These are phyloP conservation scores for Nakazawaea populi DNA, from an alignment of 805 yeast species.

Conservation along the genomic window DNA sequence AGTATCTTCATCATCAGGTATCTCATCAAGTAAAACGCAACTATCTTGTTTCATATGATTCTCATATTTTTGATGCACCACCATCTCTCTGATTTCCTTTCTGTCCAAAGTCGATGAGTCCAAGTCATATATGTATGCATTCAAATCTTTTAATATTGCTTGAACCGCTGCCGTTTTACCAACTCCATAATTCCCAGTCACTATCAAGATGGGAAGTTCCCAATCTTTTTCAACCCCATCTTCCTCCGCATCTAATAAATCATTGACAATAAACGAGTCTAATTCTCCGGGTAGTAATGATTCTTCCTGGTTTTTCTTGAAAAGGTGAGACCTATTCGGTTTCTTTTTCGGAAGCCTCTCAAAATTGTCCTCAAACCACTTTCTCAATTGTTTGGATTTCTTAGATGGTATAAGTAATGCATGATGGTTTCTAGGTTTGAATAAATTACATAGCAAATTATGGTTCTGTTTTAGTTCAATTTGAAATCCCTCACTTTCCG, in stretches of 20 bases:
- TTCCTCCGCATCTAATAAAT: neutral
- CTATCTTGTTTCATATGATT: slow-evolving; percentile 8
- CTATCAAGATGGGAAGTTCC: slow-evolving; percentile 5
- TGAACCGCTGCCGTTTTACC: slow-evolving; percentile 7
- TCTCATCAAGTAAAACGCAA: slow-evolving; percentile 10
- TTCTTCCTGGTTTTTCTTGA: slow-evolving; percentile 5
- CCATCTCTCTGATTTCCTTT: slow-evolving; percentile 7
- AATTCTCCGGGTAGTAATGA: neutral
- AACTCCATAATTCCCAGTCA: slow-evolving; percentile 6
- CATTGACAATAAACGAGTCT: slow-evolving; percentile 8
- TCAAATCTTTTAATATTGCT: slow-evolving; percentile 1
- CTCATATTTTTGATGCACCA: slow-evolving; percentile 10
- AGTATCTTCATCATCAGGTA: slow-evolving; percentile 10
- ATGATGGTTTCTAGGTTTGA: slow-evolving; percentile 5
- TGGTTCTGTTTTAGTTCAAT: neutral
- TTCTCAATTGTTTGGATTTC: neutral
- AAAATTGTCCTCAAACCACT: slow-evolving; percentile 6
- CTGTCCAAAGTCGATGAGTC: slow-evolving; percentile 9
- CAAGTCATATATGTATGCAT: slow-evolving; percentile 6
- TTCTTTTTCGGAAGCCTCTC: slow-evolving; percentile 4
- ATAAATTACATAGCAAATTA: neutral
- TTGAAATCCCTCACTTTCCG: neutral
- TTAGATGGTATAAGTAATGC: slow-evolving; percentile 7
- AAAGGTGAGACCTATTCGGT: slow-evolving; percentile 9
- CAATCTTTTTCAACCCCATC: slow-evolving; percentile 4